These are phyloP conservation scores for Skeletonema potamos DNA, from an alignment of 108 stramenopile genomes.

Conservation along the genomic window DNA sequence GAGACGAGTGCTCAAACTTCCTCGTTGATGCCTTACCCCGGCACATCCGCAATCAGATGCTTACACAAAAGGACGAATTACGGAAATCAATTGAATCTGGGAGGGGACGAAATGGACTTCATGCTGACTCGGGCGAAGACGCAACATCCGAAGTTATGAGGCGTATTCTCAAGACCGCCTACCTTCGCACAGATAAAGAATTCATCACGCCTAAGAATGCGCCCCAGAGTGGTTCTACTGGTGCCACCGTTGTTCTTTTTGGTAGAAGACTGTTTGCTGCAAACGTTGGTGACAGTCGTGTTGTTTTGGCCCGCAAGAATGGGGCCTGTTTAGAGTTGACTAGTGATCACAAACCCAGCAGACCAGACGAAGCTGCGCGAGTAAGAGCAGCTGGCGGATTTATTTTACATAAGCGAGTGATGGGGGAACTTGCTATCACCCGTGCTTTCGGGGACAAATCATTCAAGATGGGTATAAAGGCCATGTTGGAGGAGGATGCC, in stretches of 20 bases:
- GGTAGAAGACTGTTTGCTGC: slow-evolving; percentile 92
- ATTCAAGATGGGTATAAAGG: slow-evolving; percentile 96
- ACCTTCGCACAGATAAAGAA: slow-evolving; percentile 90
- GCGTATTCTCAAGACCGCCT: slow-evolving; percentile 84
- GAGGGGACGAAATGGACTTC: slow-evolving; percentile 53
- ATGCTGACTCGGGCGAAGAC: slow-evolving; percentile 81
- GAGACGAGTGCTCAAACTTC: slow-evolving; percentile 91
- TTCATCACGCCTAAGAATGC: slow-evolving; percentile 86
- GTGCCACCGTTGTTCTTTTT: slow-evolving; percentile 88
- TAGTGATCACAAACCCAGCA: slow-evolving; percentile 95
- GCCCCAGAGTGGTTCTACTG: slow-evolving; percentile 94
- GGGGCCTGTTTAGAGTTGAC: slow-evolving; percentile 91
- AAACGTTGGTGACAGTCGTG: slow-evolving; percentile 97
- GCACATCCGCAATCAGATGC: slow-evolving; percentile 79
- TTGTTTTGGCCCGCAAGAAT: slow-evolving; percentile 86
- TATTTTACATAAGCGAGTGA: slow-evolving; percentile 94
- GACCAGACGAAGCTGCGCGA: slow-evolving; percentile 94
- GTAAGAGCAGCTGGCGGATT: slow-evolving; percentile 95
- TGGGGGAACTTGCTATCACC: slow-evolving; percentile 98
- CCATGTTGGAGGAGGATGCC: slow-evolving; percentile 87
- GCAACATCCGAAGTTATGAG: slow-evolving; percentile 88
- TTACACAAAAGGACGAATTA: slow-evolving; percentile 72
- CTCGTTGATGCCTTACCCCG: slow-evolving; percentile 85
- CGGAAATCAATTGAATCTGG: slow-evolving; percentile 76
- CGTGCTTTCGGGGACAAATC: slow-evolving; percentile 97